Conservation (phyloP, 2,329 filamentous ascomycete species). For the Neofusicoccum sp. region DNA sequence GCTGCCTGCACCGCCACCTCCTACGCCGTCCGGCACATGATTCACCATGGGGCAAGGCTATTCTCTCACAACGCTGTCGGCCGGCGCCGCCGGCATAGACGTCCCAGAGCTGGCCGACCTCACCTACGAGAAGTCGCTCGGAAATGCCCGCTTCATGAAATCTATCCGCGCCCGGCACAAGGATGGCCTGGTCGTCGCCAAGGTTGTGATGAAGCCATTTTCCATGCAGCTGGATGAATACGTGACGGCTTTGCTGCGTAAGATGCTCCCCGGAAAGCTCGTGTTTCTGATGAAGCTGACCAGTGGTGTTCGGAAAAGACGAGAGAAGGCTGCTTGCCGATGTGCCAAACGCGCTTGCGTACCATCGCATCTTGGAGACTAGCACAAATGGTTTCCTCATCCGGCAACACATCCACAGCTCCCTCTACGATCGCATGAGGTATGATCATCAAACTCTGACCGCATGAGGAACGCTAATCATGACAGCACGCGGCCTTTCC, state of each 20-base stretch:
- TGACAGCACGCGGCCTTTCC: constrained; percentile 84
- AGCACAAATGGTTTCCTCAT: constrained; percentile 89
- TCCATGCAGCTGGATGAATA: constrained; percentile 78
- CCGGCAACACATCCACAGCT: constrained; percentile 93
- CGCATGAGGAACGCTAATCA: constrained; percentile 25
- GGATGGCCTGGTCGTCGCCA: constrained; percentile 89
- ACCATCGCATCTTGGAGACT: constrained; percentile 89
- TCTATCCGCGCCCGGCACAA: constrained; percentile 86
- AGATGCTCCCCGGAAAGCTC: constrained; percentile 31
- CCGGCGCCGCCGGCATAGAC: constrained; percentile 90
- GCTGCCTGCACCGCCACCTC: neutral
- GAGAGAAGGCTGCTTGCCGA: constrained; percentile 77
- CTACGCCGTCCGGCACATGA: constrained; percentile 2
- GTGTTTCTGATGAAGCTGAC: constrained; percentile 8
- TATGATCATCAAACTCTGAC: constrained; percentile 26
- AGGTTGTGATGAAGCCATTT: constrained; percentile 92
- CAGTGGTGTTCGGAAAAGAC: constrained; percentile 48
- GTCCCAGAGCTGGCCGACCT: constrained; percentile 87
- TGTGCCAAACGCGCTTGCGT: constrained; percentile 86
- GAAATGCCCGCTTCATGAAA: constrained; percentile 93
- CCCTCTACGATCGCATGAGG: constrained; percentile 88
- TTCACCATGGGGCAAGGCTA: constrained; percentile 89
- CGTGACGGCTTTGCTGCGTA: constrained; percentile 72
- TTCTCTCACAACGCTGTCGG: constrained; percentile 86
- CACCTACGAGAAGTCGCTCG: constrained; percentile 87